Evolutionary conservation across 352 stramenopile genomes (phyloP), one percentile per base, ranked within the genome.

Genomic region (Phytophthora aleatoria): DNA sequence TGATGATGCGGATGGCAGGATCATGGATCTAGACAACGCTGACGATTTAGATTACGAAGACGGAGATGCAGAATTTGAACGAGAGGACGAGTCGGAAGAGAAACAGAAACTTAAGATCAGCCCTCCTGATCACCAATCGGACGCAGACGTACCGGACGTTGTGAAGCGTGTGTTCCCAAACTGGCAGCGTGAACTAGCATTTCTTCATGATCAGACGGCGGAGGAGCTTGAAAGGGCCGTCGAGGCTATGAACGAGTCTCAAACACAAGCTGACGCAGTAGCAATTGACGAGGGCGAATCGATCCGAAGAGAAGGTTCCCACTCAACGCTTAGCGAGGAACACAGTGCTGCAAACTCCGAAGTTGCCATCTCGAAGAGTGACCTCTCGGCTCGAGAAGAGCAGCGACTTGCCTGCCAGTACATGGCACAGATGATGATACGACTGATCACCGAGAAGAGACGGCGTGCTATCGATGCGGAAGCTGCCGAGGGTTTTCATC

Each of bases 121-220:
- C 16, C n/a, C 30, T 57, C 8, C 27, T 51, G 16, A 20, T 20
- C 16, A 20, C 16, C 41, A 61, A 24, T 10, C 4, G 43, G 36
- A 44, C 9, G 9, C 16, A 3, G 54, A 52, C 5, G 70, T 79
- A 10, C 75, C 78, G 0, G 69, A 73, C 4, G 63, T 68, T 6
- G 76, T 85, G 6, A 78, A 85, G 62, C 71, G 74, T 4, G 71
- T 83, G 9, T 87, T 87, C 42, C 74, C 67, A 0, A 65, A 77
- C 3, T 87, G 79, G 76, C 45, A 66, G 13, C 66, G 76, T 15
- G 78, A 87, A 50, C 47, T 85, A n/a, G 60, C 48, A 15, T 87
- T 87, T 49, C 44, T 87, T 3, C 35, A 57, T 16, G 65, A 75
- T 2, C 76, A 83, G 50, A 62, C 64, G 15, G 44, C 62, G 2